phyloP scores from a whole-genome alignment of 169 alveolate species.

The Plasmodium reichenowi region DNA sequence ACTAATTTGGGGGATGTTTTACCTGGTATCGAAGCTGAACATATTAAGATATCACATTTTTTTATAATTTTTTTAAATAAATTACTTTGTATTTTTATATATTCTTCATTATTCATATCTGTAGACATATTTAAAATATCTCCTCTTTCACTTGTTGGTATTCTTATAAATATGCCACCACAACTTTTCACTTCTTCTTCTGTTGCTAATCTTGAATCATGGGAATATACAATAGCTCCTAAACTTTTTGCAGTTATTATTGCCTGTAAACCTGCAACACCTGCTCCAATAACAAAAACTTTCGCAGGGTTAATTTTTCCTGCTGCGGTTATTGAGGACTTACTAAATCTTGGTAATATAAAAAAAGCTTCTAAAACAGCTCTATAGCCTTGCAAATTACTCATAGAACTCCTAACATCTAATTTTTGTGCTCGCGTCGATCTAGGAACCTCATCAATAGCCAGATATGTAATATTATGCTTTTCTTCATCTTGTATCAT shows the following conservation, averaged over 20 bases:
- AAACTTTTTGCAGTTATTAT: conserved; percentile 93
- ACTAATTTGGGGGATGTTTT: conserved; percentile 92
- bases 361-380: conserved; percentile 95
- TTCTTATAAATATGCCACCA: conserved; percentile 85
- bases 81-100: conserved; percentile 84
- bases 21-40: conserved; percentile 95
- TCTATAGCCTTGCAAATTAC: conserved; percentile 94
- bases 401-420: conserved; percentile 93
- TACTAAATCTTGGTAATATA: conserved; percentile 91
- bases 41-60: conserved; percentile 92
- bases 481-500: conserved; percentile 79
- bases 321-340: conserved; percentile 94
- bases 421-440: conserved; percentile 93
- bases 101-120: conserved; percentile 70
- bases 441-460: conserved; percentile 94
- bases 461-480: conserved; percentile 85
- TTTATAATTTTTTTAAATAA: conserved; percentile 86
- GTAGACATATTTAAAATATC: conserved; percentile 25
- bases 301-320: conserved; percentile 94
- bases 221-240: conserved; percentile 92
- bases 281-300: conserved; percentile 96
- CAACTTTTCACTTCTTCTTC: conserved; percentile 88
- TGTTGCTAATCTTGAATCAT: conserved; percentile 89
- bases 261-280: conserved; percentile 97
- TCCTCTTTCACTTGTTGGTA: conserved; percentile 89